These are phyloP conservation scores for Neospermospora avenae DNA, from an alignment of 2,329 filamentous ascomycete species.

Conservation along the genomic window DNA sequence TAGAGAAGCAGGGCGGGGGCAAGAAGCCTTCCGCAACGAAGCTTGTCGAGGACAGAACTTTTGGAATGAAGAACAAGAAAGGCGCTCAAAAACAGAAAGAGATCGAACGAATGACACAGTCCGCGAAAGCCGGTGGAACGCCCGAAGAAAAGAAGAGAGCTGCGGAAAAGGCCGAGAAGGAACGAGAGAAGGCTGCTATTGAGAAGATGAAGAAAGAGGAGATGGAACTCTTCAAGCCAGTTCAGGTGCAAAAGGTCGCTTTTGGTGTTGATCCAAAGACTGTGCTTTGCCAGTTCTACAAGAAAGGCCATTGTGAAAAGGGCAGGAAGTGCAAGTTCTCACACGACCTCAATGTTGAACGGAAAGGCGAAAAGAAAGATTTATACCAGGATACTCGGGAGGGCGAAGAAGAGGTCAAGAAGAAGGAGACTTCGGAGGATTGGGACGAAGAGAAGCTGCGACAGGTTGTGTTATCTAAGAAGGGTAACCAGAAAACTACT, in stretches of 20 bases:
- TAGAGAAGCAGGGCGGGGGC: slow-evolving; percentile 45
- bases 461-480: slow-evolving; percentile 89
- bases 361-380: slow-evolving; percentile 89
- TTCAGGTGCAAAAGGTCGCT: slow-evolving; percentile 95
- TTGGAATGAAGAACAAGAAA: slow-evolving; percentile 99
- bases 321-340: slow-evolving; percentile 97
- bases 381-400: slow-evolving; percentile 82
- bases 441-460: slow-evolving; percentile 98
- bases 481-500: slow-evolving; percentile 91
- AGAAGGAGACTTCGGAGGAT: slow-evolving; percentile 87
- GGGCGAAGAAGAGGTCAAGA: slow-evolving; percentile 72
- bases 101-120: slow-evolving; percentile 78
- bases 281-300: slow-evolving; percentile 92
- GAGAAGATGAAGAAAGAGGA: slow-evolving; percentile 80
- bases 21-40: slow-evolving; percentile 54
- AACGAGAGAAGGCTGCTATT: slow-evolving; percentile 87
- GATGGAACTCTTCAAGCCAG: slow-evolving; percentile 79
- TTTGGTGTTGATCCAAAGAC: slow-evolving; percentile 99
- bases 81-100: slow-evolving; percentile 84
- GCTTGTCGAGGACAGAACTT: slow-evolving; percentile 86
- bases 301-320: slow-evolving; percentile 97
- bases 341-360: slow-evolving; percentile 83
- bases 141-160: slow-evolving; percentile 82
- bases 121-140: slow-evolving; percentile 70
- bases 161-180: slow-evolving; percentile 64